A percentile compares a stretch with the other conserved stretches of the same genome.
Conservation (phyloP, 208 protist species). For the Borovskyia barvae region DNA sequence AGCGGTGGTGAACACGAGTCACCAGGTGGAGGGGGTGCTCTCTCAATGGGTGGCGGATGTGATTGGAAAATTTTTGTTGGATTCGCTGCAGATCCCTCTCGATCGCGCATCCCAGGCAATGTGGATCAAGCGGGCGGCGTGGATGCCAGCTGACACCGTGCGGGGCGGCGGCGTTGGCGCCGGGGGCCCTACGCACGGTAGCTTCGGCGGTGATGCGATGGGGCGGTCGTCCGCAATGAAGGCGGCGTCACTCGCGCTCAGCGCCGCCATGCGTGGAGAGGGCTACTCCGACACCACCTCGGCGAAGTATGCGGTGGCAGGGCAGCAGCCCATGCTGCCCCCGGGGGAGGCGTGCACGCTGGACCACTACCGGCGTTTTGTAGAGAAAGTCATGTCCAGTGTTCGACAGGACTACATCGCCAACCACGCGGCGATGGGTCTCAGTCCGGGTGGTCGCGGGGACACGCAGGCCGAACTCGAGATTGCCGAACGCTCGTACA, state of each 20-base stretch:
- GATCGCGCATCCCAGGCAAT: constrained; percentile 50
- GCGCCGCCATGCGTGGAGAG: constrained; percentile 11
- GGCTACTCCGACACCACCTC: background rate
- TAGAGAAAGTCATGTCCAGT: constrained; percentile 60
- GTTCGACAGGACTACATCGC: constrained; percentile 59
- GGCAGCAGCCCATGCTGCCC: constrained; percentile 12
- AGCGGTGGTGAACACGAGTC: constrained; percentile 60
- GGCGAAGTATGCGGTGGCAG: no score
- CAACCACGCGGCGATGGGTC: constrained; percentile 16
- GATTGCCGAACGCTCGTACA: constrained; percentile 56
- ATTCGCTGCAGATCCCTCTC: constrained; percentile 59
- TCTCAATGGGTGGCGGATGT: constrained; percentile 64
- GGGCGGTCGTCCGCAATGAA: constrained; percentile 7
- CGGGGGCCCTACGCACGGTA: background rate
- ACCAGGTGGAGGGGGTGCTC: constrained; percentile 33
- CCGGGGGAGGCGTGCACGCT: constrained; percentile 77
- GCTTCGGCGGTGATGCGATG: constrained; percentile 10
- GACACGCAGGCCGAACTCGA: constrained; percentile 65
- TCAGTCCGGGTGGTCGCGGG: constrained; percentile 22
- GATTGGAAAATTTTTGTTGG: constrained; percentile 72
- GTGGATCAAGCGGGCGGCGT: constrained; percentile 25
- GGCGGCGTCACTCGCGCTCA: constrained; percentile 18
- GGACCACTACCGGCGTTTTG: constrained; percentile 68
- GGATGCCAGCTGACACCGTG: constrained; percentile 23
- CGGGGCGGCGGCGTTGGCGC: constrained; percentile 2